Evolutionary conservation across 108 stramenopile species (phyloP), one percentile per base, ranked within the genome.

Genomic region (Pseudonitzschia delicatissima): DNA sequence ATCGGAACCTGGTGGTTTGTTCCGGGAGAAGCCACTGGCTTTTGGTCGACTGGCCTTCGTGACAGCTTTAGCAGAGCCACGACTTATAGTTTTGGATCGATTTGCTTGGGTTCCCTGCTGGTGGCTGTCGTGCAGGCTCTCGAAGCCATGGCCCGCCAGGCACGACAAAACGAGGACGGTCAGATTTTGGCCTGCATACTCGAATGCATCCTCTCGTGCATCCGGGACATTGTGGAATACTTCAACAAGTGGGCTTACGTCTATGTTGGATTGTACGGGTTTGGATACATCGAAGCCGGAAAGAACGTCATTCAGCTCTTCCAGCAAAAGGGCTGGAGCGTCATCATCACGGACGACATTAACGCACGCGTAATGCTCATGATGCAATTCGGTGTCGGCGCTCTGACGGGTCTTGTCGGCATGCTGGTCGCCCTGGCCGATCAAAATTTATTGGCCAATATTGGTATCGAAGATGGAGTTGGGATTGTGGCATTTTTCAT

Each of bases 1-100:
- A 77, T 96, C 29, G 88, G 82, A 9, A 88, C 85, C 23, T 92
- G 91, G 94, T 97, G 96, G 96, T 90, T 91, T 70, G 76, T 75
- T 35, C 87, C 91, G 32, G 73, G 74, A 20, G 89, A 87, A 59
- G 87, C 86, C 3, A 64, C 45, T 3, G 67, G 69, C 23, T 13
- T 39, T 4, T 90, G 87, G 68, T 86, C 80, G 9, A 23, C 53
- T 45, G 85, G 82, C 4, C 68, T 90, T 45, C 62, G 36, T 33
- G 82, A 82, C 49, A 72, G 68, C 25, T 80, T 89, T 13, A 17
- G 74, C 37, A 77, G 90, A 18, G 82, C 91, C 21, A 86, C 80
- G 36, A 93, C 93, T 27, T 83, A 74, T 32, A 72, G 53, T 18
- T 84, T 74, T 72, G 85, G 82, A 62, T 71, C 62, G 68, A 95